These are phyloP conservation scores for Austroboletus niveus DNA, from an alignment of 1,284 basidiomycete genomes.

Conservation along the genomic window DNA sequence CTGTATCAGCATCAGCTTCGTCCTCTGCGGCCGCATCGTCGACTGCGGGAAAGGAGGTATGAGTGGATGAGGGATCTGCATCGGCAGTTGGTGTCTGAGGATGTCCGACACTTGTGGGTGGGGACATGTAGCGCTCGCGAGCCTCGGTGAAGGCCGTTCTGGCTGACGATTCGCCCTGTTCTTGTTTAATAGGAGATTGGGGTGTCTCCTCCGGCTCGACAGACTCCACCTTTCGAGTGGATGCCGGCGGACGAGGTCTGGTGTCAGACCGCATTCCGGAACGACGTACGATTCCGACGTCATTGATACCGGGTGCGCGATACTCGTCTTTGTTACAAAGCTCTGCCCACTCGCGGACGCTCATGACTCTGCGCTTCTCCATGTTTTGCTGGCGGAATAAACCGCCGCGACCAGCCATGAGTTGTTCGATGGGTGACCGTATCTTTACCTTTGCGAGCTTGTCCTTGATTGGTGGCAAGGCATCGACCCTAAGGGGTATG, in stretches of 20 bases:
- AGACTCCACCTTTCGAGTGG: conserved; percentile 19
- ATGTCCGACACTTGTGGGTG: conserved; percentile 26
- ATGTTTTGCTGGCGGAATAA: conserved; percentile 91
- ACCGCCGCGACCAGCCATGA: conserved; percentile 83
- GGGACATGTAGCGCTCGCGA: conserved; percentile 23
- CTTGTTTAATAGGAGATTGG: conserved; percentile 21
- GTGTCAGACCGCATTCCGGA: not conserved
- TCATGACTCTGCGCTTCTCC: conserved; percentile 81
- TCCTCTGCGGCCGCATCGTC: conserved; percentile 16
- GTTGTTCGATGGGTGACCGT: conserved; percentile 87
- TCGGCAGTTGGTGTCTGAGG: conserved; percentile 16
- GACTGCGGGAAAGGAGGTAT: conserved; percentile 4
- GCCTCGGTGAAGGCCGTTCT: conserved; percentile 5
- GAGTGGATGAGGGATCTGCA: too few relatives aligned
- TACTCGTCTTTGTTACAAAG: conserved; percentile 72
- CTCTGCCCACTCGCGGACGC: conserved; percentile 84
- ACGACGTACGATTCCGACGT: conserved; percentile 45
- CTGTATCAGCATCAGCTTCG: conserved; percentile 11
- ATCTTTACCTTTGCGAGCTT: conserved; percentile 76
- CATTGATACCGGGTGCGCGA: conserved; percentile 66
- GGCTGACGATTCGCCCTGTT: conserved; percentile 33
- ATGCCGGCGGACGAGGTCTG: conserved; percentile 16
- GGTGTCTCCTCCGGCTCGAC: conserved; percentile 24
- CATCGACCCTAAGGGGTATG: conserved; percentile 57
- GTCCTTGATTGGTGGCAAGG: conserved; percentile 66